A percentile compares a stretch with the other conserved stretches of the same genome.
Evolutionary conservation across 805 yeast species (phyloP).

Genomic region (Kockiozyma suomiensis): DNA sequence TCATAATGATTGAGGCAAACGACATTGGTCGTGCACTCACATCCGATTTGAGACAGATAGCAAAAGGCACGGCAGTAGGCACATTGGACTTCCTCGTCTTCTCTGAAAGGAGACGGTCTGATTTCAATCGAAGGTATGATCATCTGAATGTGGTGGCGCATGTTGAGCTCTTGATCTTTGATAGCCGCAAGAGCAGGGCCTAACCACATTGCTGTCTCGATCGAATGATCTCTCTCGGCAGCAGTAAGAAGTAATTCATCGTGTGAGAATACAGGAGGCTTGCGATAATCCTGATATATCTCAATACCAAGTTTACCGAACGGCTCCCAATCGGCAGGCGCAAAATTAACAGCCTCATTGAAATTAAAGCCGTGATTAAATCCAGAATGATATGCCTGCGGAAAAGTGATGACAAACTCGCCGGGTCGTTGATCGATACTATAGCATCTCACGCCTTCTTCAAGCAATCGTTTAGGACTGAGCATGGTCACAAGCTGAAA

Average conservation of each 20-base stretch:
- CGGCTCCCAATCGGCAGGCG: conserved; percentile 47
- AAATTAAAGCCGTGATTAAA: conserved; percentile 81
- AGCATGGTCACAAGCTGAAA: conserved; percentile 83
- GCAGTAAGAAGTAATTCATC: conserved; percentile 41
- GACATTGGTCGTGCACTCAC: conserved; percentile 20
- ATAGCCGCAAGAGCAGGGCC: conserved; percentile 34
- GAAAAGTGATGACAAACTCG: conserved; percentile 82
- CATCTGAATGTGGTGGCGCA: conserved; percentile 14
- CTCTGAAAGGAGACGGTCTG: neutral
- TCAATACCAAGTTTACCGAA: conserved; percentile 40
- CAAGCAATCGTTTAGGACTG: conserved; percentile 61
- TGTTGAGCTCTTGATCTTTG: conserved; percentile 23
- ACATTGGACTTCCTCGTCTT: conserved; percentile 32
- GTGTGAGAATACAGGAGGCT: conserved; percentile 44
- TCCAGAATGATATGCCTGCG: conserved; percentile 89
- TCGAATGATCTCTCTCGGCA: conserved; percentile 30
- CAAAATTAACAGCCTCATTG: conserved; percentile 48
- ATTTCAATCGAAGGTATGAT: conserved; percentile 9
- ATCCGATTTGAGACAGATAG: conserved; percentile 31
- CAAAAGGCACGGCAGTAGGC: conserved; percentile 35
- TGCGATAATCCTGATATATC: conserved; percentile 38
- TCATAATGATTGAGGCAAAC: conserved; percentile 29
- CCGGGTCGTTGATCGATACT: conserved; percentile 76
- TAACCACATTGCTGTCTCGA: conserved; percentile 35
- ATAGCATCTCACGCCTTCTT: conserved; percentile 51